These are phyloP conservation scores for Cyclotella cryptica DNA, from an alignment of 108 stramenopile genomes.

Conservation along the genomic window DNA sequence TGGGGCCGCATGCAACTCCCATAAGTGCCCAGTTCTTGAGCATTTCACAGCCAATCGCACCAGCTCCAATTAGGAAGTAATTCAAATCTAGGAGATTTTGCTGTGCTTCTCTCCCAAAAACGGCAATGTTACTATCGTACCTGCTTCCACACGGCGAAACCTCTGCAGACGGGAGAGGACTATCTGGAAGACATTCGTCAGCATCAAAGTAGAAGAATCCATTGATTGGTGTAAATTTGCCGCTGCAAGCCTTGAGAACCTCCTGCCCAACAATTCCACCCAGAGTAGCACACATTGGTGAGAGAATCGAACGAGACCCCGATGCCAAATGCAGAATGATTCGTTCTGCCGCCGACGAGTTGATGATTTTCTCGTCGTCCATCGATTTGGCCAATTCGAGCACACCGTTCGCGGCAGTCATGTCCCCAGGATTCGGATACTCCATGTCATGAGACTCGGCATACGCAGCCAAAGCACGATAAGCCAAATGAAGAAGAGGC, in stretches of 20 bases:
- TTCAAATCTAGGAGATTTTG: slow-evolving; percentile 75
- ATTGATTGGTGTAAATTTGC: slow-evolving; percentile 97
- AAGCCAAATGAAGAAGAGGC: slow-evolving; percentile 86
- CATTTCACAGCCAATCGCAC: slow-evolving; percentile 99
- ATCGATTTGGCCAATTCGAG: slow-evolving; percentile 71
- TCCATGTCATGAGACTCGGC: slow-evolving; percentile 61
- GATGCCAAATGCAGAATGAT: slow-evolving; percentile 81
- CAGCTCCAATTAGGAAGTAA: slow-evolving; percentile 97
- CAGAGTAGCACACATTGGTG: slow-evolving; percentile 95
- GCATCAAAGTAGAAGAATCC: slow-evolving; percentile 99
- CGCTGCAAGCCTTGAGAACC: slow-evolving; percentile 98
- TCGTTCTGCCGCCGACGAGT: slow-evolving; percentile 57
- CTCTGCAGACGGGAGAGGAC: slow-evolving; percentile 64
- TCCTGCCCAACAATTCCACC: slow-evolving; percentile 99
- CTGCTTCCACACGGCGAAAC: slow-evolving; percentile 69
- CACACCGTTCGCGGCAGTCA: slow-evolving; percentile 71
- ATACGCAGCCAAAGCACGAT: slow-evolving; percentile 80
- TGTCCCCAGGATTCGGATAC: slow-evolving; percentile 87
- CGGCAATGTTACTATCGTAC: slow-evolving; percentile 88
- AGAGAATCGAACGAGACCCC: slow-evolving; percentile 84
- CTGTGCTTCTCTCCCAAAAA: slow-evolving; percentile 86
- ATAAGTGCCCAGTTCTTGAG: slow-evolving; percentile 99
- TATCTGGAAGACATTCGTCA: slow-evolving; percentile 92
- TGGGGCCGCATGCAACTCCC: slow-evolving; percentile 92
- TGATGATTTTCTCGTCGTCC: slow-evolving; percentile 54